Conservation (phyloP, 495 filamentous ascomycete genomes). For the Neurospora sp. region DNA sequence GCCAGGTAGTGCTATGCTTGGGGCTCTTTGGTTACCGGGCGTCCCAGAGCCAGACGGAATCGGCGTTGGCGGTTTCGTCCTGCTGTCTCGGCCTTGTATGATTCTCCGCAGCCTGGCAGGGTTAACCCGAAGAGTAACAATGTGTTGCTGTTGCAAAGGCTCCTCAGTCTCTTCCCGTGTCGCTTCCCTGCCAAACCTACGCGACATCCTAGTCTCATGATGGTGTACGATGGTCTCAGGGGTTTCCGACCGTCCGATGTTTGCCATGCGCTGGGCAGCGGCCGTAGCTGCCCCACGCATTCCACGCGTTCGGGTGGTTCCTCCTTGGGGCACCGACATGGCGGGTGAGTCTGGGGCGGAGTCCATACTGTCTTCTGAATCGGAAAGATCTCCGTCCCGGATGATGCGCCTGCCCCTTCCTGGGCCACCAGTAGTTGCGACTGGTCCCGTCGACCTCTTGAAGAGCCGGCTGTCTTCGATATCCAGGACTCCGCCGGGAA, state of each 20-base stretch:
- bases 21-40: constrained; percentile 39
- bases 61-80: constrained; percentile 28
- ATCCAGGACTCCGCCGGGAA: constrained; percentile 71
- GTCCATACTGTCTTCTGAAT: constrained; percentile 80
- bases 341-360: constrained; percentile 82
- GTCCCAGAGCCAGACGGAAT: constrained; percentile 31
- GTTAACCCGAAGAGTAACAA: constrained; percentile 64
- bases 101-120: constrained; percentile 53
- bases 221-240: constrained; percentile 68
- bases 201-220: constrained; percentile 58
- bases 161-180: constrained; percentile 65
- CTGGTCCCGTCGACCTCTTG: constrained; percentile 45
- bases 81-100: constrained; percentile 28
- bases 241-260: constrained; percentile 77
- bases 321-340: constrained; percentile 61
- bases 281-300: constrained; percentile 79
- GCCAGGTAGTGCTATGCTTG: constrained; percentile 42
- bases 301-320: constrained; percentile 75
- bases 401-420: constrained; percentile 46
- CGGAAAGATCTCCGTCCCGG: constrained; percentile 70
- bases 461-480: constrained; percentile 81
- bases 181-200: constrained; percentile 46
- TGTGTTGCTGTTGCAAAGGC: constrained; percentile 47
- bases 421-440: constrained; percentile 33
- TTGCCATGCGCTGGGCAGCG: constrained; percentile 64